Percentiles rank a stretch among this genome's conserved stretches.
Evolutionary conservation across 441 rosid species (phyloP).

Genomic region (Mallotus japonicus): DNA sequence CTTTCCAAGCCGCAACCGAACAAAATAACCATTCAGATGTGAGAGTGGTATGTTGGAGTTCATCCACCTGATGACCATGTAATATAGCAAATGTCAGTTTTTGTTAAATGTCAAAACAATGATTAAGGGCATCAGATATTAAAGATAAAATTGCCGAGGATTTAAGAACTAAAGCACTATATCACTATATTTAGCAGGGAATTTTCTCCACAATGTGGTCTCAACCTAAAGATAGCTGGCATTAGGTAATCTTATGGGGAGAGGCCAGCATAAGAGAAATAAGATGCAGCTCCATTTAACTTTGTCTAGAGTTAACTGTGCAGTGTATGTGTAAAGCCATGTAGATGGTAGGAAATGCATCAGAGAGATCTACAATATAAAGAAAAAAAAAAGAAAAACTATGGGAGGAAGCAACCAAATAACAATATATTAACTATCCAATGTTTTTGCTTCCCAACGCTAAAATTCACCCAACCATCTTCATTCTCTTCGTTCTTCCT

Average conservation of each 20-base stretch:
- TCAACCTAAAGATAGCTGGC: background rate
- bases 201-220: background rate
- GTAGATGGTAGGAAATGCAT: background rate
- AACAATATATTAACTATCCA: background rate
- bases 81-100: conserved; percentile 10
- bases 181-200: background rate
- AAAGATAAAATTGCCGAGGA: background rate
- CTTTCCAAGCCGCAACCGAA: conserved; percentile 80
- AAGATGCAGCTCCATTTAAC: background rate
- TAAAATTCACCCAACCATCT: background rate
- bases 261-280: background rate
- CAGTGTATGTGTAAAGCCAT: background rate
- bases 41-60: conserved; percentile 42
- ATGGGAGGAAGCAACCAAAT: background rate
- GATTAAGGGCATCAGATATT: background rate
- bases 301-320: background rate
- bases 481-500: background rate
- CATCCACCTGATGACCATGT: conserved; percentile 52
- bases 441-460: background rate
- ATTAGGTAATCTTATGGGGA: background rate
- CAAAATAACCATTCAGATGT: conserved; percentile 67
- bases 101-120: background rate
- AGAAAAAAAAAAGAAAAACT: background rate
- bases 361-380: background rate
- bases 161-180: background rate